Percentiles rank a stretch among this genome's conserved stretches.
Evolutionary conservation across 2,329 filamentous ascomycete genomes (phyloP).

Genomic region (Cryphonectria naterciae): DNA sequence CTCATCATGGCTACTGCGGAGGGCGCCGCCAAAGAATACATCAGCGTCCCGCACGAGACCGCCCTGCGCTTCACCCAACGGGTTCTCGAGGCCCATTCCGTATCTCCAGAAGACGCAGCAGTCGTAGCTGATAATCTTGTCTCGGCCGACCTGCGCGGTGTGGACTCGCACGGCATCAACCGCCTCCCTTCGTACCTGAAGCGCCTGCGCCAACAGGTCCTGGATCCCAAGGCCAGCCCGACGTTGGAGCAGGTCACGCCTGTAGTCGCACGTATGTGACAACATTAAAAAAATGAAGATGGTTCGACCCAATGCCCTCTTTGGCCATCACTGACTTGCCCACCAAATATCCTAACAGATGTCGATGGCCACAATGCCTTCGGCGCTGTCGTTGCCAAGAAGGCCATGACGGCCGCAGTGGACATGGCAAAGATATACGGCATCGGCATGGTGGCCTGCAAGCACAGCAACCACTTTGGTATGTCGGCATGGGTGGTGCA

Average conservation of each 20-base stretch:
- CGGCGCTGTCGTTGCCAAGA: conserved; percentile 71
- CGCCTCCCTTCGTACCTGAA: conserved; percentile 78
- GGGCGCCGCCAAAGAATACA: conserved; percentile 9
- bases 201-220: conserved; percentile 70
- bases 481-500: conserved; percentile 83
- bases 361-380: conserved; percentile 72
- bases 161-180: conserved; percentile 80
- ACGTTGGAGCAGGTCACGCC: conserved; percentile 66
- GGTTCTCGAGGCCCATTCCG: conserved; percentile 64
- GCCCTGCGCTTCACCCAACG: conserved; percentile 50
- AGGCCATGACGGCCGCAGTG: conserved; percentile 69
- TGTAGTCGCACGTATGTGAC: conserved; percentile 56
- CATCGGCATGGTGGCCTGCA: conserved; percentile 76
- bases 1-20: conserved; percentile 14
- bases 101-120: conserved; percentile 59
- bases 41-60: conserved; percentile 20
- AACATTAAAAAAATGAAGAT: background rate
- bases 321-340: background rate
- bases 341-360: conserved; percentile 32
- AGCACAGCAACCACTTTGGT: conserved; percentile 80
- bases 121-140: conserved; percentile 72
- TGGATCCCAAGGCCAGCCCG: conserved; percentile 65
- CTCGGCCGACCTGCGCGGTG: conserved; percentile 75
- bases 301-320: background rate
- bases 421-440: conserved; percentile 66